Percentiles rank a stretch among this genome's conserved stretches.
These are phyloP conservation scores for Noccaea caerulescens DNA, from an alignment of 345 rosid species.

Conservation along the genomic window DNA sequence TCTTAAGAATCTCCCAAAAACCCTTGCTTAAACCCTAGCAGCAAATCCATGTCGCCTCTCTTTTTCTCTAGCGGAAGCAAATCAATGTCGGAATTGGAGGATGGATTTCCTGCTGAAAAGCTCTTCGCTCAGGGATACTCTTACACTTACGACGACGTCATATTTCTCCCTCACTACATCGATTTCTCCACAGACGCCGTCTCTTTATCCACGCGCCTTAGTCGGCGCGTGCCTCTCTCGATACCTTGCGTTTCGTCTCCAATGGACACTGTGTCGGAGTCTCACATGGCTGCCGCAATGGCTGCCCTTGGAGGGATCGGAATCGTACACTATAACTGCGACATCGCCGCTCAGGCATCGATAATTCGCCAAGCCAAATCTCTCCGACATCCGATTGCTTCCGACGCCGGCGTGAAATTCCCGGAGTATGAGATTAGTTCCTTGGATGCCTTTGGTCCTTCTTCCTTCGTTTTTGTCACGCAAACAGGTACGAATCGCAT, in stretches of 20 bases:
- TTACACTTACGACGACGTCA: slow-evolving; percentile 88
- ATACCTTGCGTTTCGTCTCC: slow-evolving; percentile 92
- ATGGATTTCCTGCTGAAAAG: slow-evolving; percentile 67
- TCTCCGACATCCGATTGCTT: slow-evolving; percentile 64
- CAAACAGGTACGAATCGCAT: slow-evolving; percentile 42
- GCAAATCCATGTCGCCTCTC: slow-evolving; percentile 9
- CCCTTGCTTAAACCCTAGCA: slow-evolving; percentile 40
- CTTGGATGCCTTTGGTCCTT: slow-evolving; percentile 49
- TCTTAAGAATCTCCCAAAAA: slow-evolving; percentile 18
- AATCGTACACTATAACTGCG: slow-evolving; percentile 70
- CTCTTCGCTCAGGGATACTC: slow-evolving; percentile 83
- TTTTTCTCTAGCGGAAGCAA: background rate
- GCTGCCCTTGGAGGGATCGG: slow-evolving; percentile 85
- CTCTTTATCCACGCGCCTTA: slow-evolving; percentile 67
- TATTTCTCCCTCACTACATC: slow-evolving; percentile 88
- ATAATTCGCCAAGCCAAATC: slow-evolving; percentile 72
- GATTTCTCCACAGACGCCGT: slow-evolving; percentile 88
- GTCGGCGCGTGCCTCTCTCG: slow-evolving; percentile 69
- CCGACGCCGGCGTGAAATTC: slow-evolving; percentile 52
- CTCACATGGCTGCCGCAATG: slow-evolving; percentile 90
- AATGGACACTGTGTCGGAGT: slow-evolving; percentile 94
- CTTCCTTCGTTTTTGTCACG: slow-evolving; percentile 48
- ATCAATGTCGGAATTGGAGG: slow-evolving; percentile 55
- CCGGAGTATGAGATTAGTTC: slow-evolving; percentile 48
- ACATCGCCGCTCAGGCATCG: slow-evolving; percentile 65